Conservation (phyloP, 2,329 filamentous ascomycete genomes). For the Fusarium austroafricanum region DNA sequence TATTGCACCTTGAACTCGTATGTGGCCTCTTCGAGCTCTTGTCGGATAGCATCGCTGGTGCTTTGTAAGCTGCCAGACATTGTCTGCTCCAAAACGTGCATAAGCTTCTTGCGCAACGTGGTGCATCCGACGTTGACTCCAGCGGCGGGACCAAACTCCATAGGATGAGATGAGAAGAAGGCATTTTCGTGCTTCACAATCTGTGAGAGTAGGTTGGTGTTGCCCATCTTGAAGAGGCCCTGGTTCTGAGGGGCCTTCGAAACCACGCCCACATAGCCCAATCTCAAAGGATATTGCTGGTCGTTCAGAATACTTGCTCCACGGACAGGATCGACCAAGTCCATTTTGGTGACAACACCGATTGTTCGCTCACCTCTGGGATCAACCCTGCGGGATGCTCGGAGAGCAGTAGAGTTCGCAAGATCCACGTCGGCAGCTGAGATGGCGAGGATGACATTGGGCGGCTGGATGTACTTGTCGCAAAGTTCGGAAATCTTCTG, state of each 20-base stretch:
- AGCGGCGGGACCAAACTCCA: slow-evolving; percentile 79
- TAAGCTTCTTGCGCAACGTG: slow-evolving; percentile 92
- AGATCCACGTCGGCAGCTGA: slow-evolving; percentile 97
- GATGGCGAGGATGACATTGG: slow-evolving; percentile 96
- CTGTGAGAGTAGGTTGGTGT: slow-evolving; percentile 79
- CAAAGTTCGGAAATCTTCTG: slow-evolving; percentile 96
- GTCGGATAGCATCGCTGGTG: slow-evolving; percentile 91
- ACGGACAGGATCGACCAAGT: slow-evolving; percentile 86
- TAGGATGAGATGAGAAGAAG: slow-evolving; percentile 86
- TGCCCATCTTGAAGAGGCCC: slow-evolving; percentile 85
- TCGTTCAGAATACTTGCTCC: slow-evolving; percentile 85
- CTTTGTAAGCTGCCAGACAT: slow-evolving; percentile 93
- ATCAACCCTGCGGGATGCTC: slow-evolving; percentile 91
- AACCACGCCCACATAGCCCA: slow-evolving; percentile 96
- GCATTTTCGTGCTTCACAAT: slow-evolving; percentile 90
- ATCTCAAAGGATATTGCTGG: slow-evolving; percentile 91
- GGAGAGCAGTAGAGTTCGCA: slow-evolving; percentile 92
- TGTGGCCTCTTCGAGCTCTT: slow-evolving; percentile 94
- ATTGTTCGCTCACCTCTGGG: slow-evolving; percentile 96
- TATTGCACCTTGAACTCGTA: slow-evolving; percentile 99
- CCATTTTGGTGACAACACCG: slow-evolving; percentile 99
- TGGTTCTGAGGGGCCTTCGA: slow-evolving; percentile 78
- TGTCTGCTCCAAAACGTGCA: slow-evolving; percentile 95
- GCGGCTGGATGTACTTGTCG: slow-evolving; percentile 96
- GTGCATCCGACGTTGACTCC: slow-evolving; percentile 84